These are phyloP conservation scores for Solidago caesia DNA, from an alignment of 129 eudicot species.

Conservation along the genomic window DNA sequence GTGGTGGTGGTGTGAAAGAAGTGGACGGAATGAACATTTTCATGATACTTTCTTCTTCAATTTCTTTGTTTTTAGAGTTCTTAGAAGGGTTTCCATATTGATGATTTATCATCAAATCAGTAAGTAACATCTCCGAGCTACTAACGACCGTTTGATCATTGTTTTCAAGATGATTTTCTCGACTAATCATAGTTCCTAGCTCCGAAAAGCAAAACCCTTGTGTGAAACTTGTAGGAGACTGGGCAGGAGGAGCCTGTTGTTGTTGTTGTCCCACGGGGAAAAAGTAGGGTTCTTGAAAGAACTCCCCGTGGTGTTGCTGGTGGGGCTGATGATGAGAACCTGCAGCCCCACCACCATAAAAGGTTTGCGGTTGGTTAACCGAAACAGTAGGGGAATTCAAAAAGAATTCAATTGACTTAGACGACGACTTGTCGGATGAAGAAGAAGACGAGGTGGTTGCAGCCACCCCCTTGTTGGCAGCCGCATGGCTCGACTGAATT, in stretches of 20 bases:
- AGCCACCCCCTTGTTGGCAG: conserved; percentile 29
- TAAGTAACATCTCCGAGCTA: conserved; percentile 41
- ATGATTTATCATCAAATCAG: conserved; percentile 60
- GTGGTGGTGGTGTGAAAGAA: conserved; percentile 30
- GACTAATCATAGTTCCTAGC: conserved; percentile 17
- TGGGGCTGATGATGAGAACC: background rate
- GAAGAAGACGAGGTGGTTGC: conserved; percentile 54
- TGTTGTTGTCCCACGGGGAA: conserved; percentile 33
- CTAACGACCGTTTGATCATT: conserved; percentile 40
- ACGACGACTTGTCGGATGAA: conserved; percentile 70
- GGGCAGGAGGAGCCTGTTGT: conserved; percentile 4
- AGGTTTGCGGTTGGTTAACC: conserved; percentile 49
- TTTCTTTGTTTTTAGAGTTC: conserved; percentile 26
- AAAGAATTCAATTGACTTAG: conserved; percentile 41
- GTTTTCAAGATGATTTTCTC: conserved; percentile 9
- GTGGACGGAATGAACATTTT: conserved; percentile 41
- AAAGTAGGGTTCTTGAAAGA: conserved; percentile 55
- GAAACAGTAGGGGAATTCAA: conserved; percentile 74
- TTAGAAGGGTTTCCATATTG: conserved; percentile 29
- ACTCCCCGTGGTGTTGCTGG: conserved; percentile 30
- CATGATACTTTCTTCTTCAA: conserved; percentile 43
- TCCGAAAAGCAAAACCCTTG: conserved; percentile 59
- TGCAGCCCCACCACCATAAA: conserved; percentile 19
- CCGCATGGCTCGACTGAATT: conserved; percentile 14
- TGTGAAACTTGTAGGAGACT: conserved; percentile 14